phyloP scores from a whole-genome alignment of 1,139 yeast genomes.

The Lodderomyces margitis region DNA sequence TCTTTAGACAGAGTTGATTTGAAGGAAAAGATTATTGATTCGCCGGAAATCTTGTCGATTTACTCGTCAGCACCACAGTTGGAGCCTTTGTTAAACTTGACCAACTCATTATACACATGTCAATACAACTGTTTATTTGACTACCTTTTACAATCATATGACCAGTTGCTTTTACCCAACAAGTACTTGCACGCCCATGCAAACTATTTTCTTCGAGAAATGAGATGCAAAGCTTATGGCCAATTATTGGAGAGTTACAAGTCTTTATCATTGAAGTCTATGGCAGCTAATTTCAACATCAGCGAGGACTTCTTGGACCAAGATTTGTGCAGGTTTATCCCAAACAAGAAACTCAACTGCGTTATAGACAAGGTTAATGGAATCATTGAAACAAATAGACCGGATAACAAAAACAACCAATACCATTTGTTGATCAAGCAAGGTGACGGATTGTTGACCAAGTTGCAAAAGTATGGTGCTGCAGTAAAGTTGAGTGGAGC shows the following conservation, averaged over 20 bases:
- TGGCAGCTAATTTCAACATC: constrained; percentile 94
- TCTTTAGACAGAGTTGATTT: constrained; percentile 81
- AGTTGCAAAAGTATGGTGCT: constrained; percentile 94
- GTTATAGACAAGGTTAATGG: constrained; percentile 96
- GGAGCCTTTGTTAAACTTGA: constrained; percentile 79
- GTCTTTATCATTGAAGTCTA: constrained; percentile 81
- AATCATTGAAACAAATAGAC: constrained; percentile 91
- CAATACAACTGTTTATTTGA: constrained; percentile 83
- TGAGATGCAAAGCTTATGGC: constrained; percentile 93
- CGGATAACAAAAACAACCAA: constrained; percentile 93
- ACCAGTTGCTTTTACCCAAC: constrained; percentile 66
- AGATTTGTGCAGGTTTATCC: constrained; percentile 87
- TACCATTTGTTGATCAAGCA: constrained; percentile 85
- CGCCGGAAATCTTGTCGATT: constrained; percentile 88
- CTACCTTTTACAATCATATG: constrained; percentile 75
- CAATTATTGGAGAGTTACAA: constrained; percentile 94
- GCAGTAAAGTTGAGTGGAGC: constrained; percentile 95
- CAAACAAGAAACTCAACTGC: constrained; percentile 90
- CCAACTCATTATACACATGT: constrained; percentile 85
- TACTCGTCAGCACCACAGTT: constrained; percentile 69
- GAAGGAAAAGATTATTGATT: constrained; percentile 82
- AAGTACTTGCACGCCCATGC: constrained; percentile 80
- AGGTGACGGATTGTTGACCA: constrained; percentile 90
- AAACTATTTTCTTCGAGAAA: constrained; percentile 81
- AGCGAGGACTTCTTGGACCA: constrained; percentile 75